Percentiles rank a stretch among this genome's conserved stretches.
Evolutionary conservation across 225 moss, liverwort and hornwort species (phyloP).

Genomic region (Thuidium tamariscinum): DNA sequence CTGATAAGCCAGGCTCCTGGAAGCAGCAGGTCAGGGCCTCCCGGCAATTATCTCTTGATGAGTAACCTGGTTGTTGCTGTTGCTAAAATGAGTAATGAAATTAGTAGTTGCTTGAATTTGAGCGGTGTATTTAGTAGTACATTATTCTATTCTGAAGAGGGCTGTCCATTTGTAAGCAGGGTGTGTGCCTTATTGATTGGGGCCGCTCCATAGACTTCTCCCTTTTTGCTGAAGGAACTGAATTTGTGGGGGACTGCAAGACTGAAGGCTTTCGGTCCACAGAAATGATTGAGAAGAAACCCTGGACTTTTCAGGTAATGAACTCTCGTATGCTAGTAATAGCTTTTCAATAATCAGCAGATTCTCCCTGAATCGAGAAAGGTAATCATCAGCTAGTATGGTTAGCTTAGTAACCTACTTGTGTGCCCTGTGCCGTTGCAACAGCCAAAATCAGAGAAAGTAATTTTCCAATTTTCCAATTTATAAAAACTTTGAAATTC

Average conservation of each 20-base stretch:
- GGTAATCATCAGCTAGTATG: not conserved
- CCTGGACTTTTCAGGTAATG: conserved; percentile 86
- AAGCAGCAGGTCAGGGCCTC: conserved; percentile 48
- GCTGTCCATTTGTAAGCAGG: conserved; percentile 30
- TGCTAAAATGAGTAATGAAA: not conserved
- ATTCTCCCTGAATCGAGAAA: not conserved
- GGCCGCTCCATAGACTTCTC: conserved; percentile 84
- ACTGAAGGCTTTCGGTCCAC: conserved; percentile 88
- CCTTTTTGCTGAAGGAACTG: conserved; percentile 56
- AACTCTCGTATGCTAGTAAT: not conserved
- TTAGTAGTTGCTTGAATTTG: not conserved
- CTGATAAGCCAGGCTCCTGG: conserved; percentile 63
- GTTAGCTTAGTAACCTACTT: not conserved
- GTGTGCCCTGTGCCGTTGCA: too few relatives aligned
- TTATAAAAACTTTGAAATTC: too few relatives aligned
- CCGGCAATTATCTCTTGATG: not conserved
- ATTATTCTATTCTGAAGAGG: not conserved
- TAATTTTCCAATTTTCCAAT: too few relatives aligned
- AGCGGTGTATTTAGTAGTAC: not conserved
- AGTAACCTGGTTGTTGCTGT: not conserved
- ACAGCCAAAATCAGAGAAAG: too few relatives aligned
- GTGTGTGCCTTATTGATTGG: conserved; percentile 93
- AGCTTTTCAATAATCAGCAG: not conserved
- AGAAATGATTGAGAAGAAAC: conserved; percentile 85
- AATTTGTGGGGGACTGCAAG: conserved; percentile 80